Conservation (phyloP, 148 eudicot species). For the Rhododendron mucronatum region DNA sequence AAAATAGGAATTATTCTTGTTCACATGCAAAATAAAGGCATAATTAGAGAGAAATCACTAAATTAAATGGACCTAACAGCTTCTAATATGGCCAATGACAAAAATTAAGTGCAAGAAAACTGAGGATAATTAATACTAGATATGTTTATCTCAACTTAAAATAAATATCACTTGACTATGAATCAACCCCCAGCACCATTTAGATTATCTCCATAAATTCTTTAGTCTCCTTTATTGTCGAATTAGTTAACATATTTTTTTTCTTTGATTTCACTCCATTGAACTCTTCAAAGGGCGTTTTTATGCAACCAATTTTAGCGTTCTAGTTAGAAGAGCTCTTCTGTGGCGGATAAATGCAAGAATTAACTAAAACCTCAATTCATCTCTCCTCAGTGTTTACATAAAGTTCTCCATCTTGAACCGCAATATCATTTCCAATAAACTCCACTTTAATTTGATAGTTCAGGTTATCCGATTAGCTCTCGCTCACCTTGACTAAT, state of each 20-base stretch:
- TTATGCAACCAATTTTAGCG: not conserved
- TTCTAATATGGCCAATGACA: not conserved
- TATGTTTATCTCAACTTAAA: not conserved
- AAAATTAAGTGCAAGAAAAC: not conserved
- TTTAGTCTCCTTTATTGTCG: not conserved
- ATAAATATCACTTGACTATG: not conserved
- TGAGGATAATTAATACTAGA: not conserved
- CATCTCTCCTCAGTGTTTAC: not conserved
- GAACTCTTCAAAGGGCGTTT: not conserved
- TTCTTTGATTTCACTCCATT: not conserved
- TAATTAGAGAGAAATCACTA: not conserved
- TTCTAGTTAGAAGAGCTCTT: not conserved
- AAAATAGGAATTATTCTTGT: not conserved
- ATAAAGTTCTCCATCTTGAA: not conserved
- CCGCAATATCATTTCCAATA: not conserved
- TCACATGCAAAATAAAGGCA: not conserved
- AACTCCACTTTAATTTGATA: not conserved
- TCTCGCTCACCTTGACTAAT: not conserved
- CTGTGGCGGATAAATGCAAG: not conserved
- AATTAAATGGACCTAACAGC: not conserved
- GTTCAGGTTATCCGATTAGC: not conserved
- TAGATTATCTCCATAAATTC: not conserved
- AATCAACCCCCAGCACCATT: not conserved
- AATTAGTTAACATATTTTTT: not conserved
- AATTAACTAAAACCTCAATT: not conserved